Conservation (phyloP, 257 asterid genomes). For the Nicotiana tomentosiformis region DNA sequence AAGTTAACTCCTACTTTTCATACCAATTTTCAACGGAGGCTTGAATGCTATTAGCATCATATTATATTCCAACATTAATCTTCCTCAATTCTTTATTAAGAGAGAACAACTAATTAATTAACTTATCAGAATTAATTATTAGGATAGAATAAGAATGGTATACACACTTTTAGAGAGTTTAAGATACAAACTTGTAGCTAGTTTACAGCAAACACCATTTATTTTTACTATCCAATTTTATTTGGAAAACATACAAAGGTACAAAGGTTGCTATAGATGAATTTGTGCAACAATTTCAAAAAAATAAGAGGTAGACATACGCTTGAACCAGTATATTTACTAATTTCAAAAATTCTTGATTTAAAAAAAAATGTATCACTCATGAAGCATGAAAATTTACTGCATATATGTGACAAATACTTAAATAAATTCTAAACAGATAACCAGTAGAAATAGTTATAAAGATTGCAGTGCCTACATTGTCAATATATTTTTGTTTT, state of each 20-base stretch:
- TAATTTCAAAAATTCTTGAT: background rate
- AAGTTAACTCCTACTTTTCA: background rate
- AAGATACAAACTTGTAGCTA: background rate
- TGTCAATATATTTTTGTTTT: background rate
- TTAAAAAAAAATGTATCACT: no score
- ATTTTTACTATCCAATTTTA: background rate
- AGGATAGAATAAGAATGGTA: background rate
- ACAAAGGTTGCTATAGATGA: background rate
- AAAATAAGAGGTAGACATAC: background rate
- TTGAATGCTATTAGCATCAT: background rate
- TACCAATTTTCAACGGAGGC: background rate
- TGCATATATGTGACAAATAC: background rate
- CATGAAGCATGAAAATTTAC: background rate
- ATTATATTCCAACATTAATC: background rate
- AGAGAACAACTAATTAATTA: background rate
- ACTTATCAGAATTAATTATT: background rate
- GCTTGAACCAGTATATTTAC: background rate
- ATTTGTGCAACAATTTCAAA: background rate
- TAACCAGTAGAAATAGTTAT: background rate
- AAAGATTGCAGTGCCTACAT: background rate
- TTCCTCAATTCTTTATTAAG: background rate
- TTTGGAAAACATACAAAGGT: background rate
- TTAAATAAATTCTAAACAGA: background rate
- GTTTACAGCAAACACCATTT: background rate
- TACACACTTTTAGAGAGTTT: no score